Conservation (phyloP, 768 basidiomycete species). For the Hygrophorus pudorinus region DNA sequence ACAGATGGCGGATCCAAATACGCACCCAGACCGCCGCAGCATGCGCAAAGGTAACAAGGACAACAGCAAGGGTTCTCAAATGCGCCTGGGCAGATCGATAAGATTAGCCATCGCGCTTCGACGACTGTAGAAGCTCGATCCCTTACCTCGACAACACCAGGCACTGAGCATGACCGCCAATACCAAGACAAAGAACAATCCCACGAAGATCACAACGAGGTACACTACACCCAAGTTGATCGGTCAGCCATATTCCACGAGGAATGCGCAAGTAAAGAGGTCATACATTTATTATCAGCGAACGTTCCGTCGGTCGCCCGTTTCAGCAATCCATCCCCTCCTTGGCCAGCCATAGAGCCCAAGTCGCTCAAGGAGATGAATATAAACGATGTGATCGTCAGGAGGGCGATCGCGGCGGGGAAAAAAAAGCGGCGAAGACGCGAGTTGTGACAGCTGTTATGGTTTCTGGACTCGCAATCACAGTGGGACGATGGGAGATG, state of each 20-base stretch:
- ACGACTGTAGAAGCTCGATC: slow-evolving; percentile 4
- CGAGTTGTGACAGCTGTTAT: background rate
- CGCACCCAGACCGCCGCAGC: slow-evolving; percentile 58
- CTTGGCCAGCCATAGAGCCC: slow-evolving; percentile 13
- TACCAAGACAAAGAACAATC: slow-evolving; percentile 43
- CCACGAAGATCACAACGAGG: slow-evolving; percentile 56
- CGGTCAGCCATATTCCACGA: background rate
- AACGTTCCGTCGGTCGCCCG: slow-evolving; percentile 27
- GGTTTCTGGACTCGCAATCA: too few relatives aligned
- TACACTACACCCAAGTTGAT: slow-evolving; percentile 32
- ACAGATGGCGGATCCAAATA: background rate
- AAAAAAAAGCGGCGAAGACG: slow-evolving; percentile 21
- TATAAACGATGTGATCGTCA: slow-evolving; percentile 21
- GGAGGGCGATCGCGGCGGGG: slow-evolving; percentile 22
- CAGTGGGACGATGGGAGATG: too few relatives aligned
- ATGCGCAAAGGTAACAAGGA: slow-evolving; percentile 65
- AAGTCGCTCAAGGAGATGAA: slow-evolving; percentile 21
- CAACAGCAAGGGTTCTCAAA: slow-evolving; percentile 59
- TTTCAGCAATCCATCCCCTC: slow-evolving; percentile 18
- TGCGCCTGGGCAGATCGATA: slow-evolving; percentile 24
- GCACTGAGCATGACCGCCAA: slow-evolving; percentile 48
- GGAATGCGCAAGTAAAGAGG: background rate
- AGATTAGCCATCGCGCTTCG: background rate
- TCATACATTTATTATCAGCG: slow-evolving; percentile 32
- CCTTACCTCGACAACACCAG: slow-evolving; percentile 54